A percentile compares a stretch with the other conserved stretches of the same genome.
These are phyloP conservation scores for Pleurotus sapidus DNA, from an alignment of 768 basidiomycete genomes.

Conservation along the genomic window DNA sequence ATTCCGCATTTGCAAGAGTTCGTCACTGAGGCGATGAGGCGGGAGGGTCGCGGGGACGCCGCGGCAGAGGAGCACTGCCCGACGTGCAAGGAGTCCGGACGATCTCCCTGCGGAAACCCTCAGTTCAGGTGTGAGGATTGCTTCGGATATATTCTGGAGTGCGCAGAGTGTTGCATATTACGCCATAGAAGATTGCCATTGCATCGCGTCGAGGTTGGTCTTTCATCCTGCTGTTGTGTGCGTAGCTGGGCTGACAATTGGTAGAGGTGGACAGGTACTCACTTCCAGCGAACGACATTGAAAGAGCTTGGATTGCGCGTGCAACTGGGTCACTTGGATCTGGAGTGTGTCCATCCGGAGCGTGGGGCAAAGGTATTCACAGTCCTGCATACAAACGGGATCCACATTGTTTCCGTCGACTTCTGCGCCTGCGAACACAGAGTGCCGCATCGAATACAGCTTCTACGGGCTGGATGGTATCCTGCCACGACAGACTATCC, in stretches of 20 bases:
- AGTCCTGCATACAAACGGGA: constrained; percentile 25
- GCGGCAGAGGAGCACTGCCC: background rate
- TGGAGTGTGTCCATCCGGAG: constrained; percentile 4
- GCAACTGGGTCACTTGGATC: constrained; percentile 7
- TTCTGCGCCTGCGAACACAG: constrained; percentile 27
- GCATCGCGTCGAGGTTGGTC: constrained; percentile 6
- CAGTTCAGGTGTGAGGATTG: constrained; percentile 7
- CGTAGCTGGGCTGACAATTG: background rate
- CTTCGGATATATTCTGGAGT: constrained; percentile 5
- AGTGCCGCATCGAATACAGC: constrained; percentile 19
- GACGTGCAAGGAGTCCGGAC: background rate
- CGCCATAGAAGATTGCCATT: constrained; percentile 6
- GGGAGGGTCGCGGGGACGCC: constrained; percentile 3
- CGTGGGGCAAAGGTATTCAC: constrained; percentile 21
- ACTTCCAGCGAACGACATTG: constrained; percentile 3
- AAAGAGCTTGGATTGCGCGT: constrained; percentile 7
- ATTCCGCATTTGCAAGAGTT: background rate
- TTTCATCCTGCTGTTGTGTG: background rate
- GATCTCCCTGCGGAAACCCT: too few species aligned
- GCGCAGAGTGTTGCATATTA: constrained; percentile 4
- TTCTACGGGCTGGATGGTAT: constrained; percentile 24
- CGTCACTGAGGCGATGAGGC: constrained; percentile 1
- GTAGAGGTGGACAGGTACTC: constrained; percentile 8
- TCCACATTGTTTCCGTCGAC: constrained; percentile 26
- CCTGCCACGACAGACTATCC: constrained; percentile 28